These are phyloP conservation scores for Daldinia grandis DNA, from an alignment of 495 filamentous ascomycete species.

Conservation along the genomic window DNA sequence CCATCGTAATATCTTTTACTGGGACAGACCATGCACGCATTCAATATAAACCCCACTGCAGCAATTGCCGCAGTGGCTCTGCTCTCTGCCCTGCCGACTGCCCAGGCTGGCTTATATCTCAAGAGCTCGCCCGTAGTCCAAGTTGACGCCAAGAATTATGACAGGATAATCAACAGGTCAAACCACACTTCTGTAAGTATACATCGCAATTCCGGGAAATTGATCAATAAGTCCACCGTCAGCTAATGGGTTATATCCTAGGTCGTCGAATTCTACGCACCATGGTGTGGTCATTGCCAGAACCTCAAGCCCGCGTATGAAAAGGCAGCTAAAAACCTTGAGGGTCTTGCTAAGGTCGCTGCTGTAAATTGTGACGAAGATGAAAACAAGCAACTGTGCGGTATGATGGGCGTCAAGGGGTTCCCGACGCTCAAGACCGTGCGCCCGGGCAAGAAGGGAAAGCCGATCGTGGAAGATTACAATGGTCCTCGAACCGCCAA, in stretches of 20 bases:
- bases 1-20: constrained; percentile 13
- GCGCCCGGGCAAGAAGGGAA: constrained; percentile 77
- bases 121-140: constrained; percentile 90
- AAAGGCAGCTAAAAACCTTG: constrained; percentile 87
- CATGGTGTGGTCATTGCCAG: constrained; percentile 96
- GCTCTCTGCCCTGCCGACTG: constrained; percentile 65
- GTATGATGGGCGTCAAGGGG: constrained; percentile 87
- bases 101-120: constrained; percentile 77
- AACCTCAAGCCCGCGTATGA: constrained; percentile 96
- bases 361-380: constrained; percentile 97
- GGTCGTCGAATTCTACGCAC: constrained; percentile 86
- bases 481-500: constrained; percentile 82
- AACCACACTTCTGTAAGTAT: constrained; percentile 86
- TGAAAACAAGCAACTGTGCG: constrained; percentile 88
- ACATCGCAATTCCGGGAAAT: not conserved
- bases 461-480: constrained; percentile 92
- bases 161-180: constrained; percentile 83
- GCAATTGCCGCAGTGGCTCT: constrained; percentile 56
- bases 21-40: constrained; percentile 51
- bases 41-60: constrained; percentile 50
- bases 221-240: not conserved
- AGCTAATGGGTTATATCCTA: constrained; percentile 34
- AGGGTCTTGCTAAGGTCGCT: constrained; percentile 90
- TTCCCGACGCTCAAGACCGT: constrained; percentile 98
- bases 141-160: constrained; percentile 83